Base-by-base conservation (phyloP, 2,329 filamentous ascomycete genomes). In the Arthroderma sp. region DNA sequence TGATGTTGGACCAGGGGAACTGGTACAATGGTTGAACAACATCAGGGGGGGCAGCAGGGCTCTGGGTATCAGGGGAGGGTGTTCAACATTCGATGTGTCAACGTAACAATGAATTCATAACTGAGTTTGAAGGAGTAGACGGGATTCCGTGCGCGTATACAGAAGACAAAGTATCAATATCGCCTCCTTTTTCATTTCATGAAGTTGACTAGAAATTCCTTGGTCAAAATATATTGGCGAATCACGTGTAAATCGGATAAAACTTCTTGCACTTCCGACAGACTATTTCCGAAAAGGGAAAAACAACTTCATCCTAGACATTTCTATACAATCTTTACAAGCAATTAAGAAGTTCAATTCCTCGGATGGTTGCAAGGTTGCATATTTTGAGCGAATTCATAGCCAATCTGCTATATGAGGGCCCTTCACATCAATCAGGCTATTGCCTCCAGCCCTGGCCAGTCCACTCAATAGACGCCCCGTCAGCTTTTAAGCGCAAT, bases 81-180 rank as follows among this genome's bases (percentile, higher is more conserved):
- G 44, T 51, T 51, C 44, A 51, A 31, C 44, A 33, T 51, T 33
- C 25, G 44, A 51, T 51, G 25, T 33, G 44, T 51, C 44, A 51
- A 51, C 25, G 44, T 51, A 51, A 19, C 25, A n/a, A 51, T 33
- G 44, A 25, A 6, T n/a, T 51, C 25, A 33, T 51, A 31, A 51
- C 25, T 21, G 44, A 51, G 44, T 51, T 51, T 51, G 25, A 33
- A 33, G 44, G 28, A 33, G 8, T 31, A 33, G 8, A 51, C 23
- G n/a, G 28, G 44, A 17, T n/a, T 17, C 44, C 25, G 15, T 15
- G 9, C 19, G 19, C 44, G 15, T 19, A 31, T 33, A 31, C 28
- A 4, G 44, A 17, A 51, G 23, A 28, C 13, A 28, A n/a, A 4
- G 2, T 5, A 15, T 31, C 2, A 51, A 17, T n/a, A 51, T 51